These are phyloP conservation scores for Lactarius sanguifluus DNA, from an alignment of 768 basidiomycete genomes.

Conservation along the genomic window DNA sequence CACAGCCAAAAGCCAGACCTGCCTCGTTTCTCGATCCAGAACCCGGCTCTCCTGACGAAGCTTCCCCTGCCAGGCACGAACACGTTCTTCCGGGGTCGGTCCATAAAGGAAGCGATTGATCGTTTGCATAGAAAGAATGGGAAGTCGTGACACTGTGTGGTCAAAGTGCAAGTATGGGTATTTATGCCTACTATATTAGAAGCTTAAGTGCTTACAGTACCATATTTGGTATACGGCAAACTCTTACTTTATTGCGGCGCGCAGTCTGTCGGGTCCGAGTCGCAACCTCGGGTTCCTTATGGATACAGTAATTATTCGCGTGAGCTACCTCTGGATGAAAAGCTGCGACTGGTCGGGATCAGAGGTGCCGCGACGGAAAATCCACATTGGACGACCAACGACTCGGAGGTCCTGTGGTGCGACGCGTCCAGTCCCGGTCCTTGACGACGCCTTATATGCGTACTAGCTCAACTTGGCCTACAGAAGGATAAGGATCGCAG, in stretches of 20 bases:
- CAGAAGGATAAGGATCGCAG: not conserved
- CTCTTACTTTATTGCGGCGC: not conserved
- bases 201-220: not conserved
- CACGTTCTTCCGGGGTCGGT: slow-evolving; percentile 92
- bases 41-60: slow-evolving; percentile 77
- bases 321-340: not conserved
- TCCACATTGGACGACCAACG: not conserved
- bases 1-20: slow-evolving; percentile 56
- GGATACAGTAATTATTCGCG: not conserved
- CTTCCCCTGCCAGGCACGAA: slow-evolving; percentile 88
- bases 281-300: not conserved
- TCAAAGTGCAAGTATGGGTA: not conserved
- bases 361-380: not conserved
- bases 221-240: not conserved
- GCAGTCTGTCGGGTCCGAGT: no score
- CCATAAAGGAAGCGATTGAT: slow-evolving; percentile 96
- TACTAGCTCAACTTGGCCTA: not conserved
- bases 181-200: not conserved
- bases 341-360: not conserved
- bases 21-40: slow-evolving; percentile 92
- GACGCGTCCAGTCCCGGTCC: not conserved
- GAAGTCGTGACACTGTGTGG: not conserved
- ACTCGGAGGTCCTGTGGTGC: not conserved
- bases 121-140: slow-evolving; percentile 58
- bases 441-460: not conserved